Evolutionary conservation across 2,329 filamentous ascomycete species (phyloP).

Genomic region (Clonostachys rhizophaga): DNA sequence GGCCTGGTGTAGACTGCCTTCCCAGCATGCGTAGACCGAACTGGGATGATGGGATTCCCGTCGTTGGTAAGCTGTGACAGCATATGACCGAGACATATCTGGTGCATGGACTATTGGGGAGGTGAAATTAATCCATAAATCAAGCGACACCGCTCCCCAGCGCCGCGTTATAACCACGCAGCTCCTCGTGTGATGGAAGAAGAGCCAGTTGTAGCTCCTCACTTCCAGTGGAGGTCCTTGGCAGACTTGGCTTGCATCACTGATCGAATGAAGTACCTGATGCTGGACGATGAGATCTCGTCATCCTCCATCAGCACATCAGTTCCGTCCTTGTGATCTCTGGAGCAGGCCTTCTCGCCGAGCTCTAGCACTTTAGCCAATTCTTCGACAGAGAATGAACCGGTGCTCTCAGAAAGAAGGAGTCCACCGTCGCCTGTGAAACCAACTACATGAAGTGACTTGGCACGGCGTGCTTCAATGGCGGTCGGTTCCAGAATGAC

Average conservation of each 20-base stretch:
- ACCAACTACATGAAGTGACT: conserved; percentile 76
- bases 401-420: conserved; percentile 77
- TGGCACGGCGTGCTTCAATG: conserved; percentile 55
- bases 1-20: too few relatives aligned
- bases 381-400: conserved; percentile 66
- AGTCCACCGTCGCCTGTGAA: conserved; percentile 73
- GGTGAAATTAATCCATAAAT: too few relatives aligned
- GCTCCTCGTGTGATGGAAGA: too few relatives aligned
- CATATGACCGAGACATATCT: too few relatives aligned
- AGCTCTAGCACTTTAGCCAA: conserved; percentile 69
- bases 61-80: too few relatives aligned
- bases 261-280: conserved; percentile 59
- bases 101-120: too few relatives aligned
- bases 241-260: conserved; percentile 51
- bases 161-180: too few relatives aligned
- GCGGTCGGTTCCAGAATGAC: conserved; percentile 58
- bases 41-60: too few relatives aligned
- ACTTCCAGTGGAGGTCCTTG: conserved; percentile 54
- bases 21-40: too few relatives aligned
- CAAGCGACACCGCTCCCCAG: too few relatives aligned
- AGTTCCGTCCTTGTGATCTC: conserved; percentile 23
- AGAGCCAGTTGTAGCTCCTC: conserved; percentile 8
- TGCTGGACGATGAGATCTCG: conserved; percentile 29
- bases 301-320: conserved; percentile 42
- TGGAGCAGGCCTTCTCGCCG: conserved; percentile 62